Evolutionary conservation across 2,329 filamentous ascomycete species (phyloP), one percentile per base, ranked within the genome.

Genomic region (Claviceps sp.): DNA sequence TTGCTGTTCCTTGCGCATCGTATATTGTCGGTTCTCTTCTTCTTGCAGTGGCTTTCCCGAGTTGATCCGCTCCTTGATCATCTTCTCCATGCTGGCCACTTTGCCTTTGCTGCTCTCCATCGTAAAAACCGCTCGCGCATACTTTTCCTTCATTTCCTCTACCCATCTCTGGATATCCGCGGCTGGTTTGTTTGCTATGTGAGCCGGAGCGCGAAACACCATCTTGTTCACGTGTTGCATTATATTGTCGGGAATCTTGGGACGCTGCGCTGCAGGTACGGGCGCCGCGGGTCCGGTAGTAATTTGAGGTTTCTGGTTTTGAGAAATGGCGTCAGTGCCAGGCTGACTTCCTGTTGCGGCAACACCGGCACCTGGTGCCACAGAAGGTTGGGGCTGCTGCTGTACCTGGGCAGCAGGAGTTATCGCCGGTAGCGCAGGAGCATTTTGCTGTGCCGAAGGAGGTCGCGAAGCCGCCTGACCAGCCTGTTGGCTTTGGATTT

Each of bases 111-210:
- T 65, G 9, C 57, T 64, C 39, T 79, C 76, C 68, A 80, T 78
- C 2, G 70, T 67, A 55, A 72, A 63, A 5, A 80, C 60, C 0
- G 73, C 75, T 40, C 71, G 65, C 0, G 67, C 65, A 53, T 79
- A 78, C 50, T 68, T 69, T 0, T 67, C 63, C 57, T 71, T 76
- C 36, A 71, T 64, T 1, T 77, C 71, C 7, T 71, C 65, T 2
- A 73, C 60, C 73, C 74, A 79, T 55, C 75, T 75, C 1, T 68
- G 66, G 4, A 69, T 66, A n/a, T 74, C 69, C 0, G 67, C 64
- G 3, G 68, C 64, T 16, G 64, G 59, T 53, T 72, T 73, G 16
- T 73, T 69, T 0, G 64, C 59, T 0, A 76, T 50, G n/a, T 66
- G 62, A 1, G 68, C 58, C 1, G 74, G 74, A 1, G 71, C 62